phyloP scores from a whole-genome alignment of 495 filamentous ascomycete genomes.

The Hyphodiscus hymeniophilus region DNA sequence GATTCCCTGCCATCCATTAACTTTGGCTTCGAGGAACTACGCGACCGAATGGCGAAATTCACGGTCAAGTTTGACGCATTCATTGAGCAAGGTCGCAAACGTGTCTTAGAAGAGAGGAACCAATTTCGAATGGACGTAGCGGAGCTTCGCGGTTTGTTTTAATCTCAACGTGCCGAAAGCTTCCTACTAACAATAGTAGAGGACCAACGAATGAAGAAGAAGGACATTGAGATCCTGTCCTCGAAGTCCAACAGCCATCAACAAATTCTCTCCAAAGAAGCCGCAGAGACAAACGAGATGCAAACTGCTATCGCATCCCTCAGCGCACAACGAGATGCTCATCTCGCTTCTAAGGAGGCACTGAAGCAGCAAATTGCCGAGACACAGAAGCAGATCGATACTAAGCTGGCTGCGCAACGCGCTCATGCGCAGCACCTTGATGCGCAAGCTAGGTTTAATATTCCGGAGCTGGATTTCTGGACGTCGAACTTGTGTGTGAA shows the following conservation, averaged over 20 bases:
- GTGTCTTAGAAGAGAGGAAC: conserved; percentile 86
- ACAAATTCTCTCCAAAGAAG: conserved; percentile 77
- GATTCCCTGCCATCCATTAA: conserved; percentile 83
- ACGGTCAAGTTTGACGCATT: conserved; percentile 87
- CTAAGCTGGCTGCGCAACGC: conserved; percentile 40
- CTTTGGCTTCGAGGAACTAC: conserved; percentile 93
- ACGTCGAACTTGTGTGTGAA: conserved; percentile 78
- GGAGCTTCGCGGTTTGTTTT: conserved; percentile 68
- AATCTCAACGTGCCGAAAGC: neutral
- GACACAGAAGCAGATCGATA: conserved; percentile 59
- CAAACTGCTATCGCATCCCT: conserved; percentile 70
- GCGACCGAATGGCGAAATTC: conserved; percentile 90
- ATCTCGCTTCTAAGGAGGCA: conserved; percentile 60
- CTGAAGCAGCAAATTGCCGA: conserved; percentile 72
- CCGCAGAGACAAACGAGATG: conserved; percentile 81
- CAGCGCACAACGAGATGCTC: conserved; percentile 64
- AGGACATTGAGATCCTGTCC: conserved; percentile 75
- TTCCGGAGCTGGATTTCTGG: conserved; percentile 94
- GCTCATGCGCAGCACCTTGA: conserved; percentile 55
- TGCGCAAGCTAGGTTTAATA: conserved; percentile 73
- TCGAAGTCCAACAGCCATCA: conserved; percentile 69
- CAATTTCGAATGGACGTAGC: conserved; percentile 85
- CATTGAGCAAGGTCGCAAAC: conserved; percentile 82
- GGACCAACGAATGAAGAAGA: conserved; percentile 80
- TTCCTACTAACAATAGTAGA: conserved; percentile 41